These are phyloP conservation scores for Azolla pinnata DNA, from an alignment of 75 land plant genomes.

Conservation along the genomic window DNA sequence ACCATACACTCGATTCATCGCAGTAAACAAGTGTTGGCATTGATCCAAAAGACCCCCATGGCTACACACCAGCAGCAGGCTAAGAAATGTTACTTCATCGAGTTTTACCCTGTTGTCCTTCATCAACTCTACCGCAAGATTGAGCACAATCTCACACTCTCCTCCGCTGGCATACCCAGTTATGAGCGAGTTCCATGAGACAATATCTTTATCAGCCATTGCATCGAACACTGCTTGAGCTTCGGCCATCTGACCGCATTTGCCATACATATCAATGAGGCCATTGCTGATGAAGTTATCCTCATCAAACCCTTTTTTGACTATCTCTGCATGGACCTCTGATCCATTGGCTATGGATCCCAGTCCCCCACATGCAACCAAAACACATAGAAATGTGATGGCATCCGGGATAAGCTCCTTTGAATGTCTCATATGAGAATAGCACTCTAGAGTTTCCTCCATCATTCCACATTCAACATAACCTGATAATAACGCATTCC, in stretches of 20 bases:
- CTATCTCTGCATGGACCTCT: no score
- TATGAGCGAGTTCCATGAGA: constrained; percentile 44
- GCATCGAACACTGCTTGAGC: constrained; percentile 22
- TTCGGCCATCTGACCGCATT: constrained; percentile 32
- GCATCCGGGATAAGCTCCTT: no score
- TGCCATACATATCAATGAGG: no score
- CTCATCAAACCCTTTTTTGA: no score
- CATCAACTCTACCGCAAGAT: constrained; percentile 36
- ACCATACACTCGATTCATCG: constrained; percentile 17
- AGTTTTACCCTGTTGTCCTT: constrained; percentile 17
- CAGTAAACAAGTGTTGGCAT: constrained; percentile 21
- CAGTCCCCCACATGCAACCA: no score
- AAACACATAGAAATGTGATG: no score
- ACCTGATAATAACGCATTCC: no score
- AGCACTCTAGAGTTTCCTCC: no score
- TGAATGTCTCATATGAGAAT: no score
- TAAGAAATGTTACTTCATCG: constrained; percentile 25
- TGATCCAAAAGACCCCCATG: constrained; percentile 32
- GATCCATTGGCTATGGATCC: no score
- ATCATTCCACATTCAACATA: no score
- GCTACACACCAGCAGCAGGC: constrained; percentile 29
- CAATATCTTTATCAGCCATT: constrained; percentile 27
- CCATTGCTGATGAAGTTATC: no score
- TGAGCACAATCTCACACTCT: constrained; percentile 21
- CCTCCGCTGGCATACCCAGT: constrained; percentile 41